phyloP scores from a whole-genome alignment of 1,139 yeast genomes.

The Yamadazyma mexicana region DNA sequence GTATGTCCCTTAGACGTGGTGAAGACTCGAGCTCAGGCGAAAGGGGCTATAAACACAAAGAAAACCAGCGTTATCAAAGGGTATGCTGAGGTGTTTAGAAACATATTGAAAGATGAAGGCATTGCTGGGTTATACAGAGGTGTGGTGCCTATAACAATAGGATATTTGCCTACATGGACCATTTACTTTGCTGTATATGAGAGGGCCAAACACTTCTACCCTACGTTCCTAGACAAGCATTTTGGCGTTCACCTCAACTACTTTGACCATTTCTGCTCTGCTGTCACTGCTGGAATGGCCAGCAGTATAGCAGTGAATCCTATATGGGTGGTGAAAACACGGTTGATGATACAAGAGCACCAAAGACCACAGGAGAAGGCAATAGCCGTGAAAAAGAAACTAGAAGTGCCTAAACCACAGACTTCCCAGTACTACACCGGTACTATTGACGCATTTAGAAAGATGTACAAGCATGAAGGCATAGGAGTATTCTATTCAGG shows the following conservation, averaged over 20 bases:
- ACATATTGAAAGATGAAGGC: conserved; percentile 77
- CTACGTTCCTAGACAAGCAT: conserved; percentile 24
- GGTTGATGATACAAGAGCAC: conserved; percentile 85
- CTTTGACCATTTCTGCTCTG: conserved; percentile 69
- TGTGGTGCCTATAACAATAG: conserved; percentile 83
- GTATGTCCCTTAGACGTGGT: conserved; percentile 51
- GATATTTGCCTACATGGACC: conserved; percentile 97
- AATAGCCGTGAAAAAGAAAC: conserved; percentile 18
- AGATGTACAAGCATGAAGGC: conserved; percentile 83
- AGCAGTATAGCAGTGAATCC: conserved; percentile 92
- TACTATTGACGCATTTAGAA: conserved; percentile 77
- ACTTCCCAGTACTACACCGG: conserved; percentile 55
- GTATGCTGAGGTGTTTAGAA: conserved; percentile 56
- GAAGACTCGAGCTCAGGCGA: conserved; percentile 48
- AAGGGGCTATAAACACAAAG: conserved; percentile 25
- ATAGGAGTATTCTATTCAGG: conserved; percentile 85
- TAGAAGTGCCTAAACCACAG: no score
- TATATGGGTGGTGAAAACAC: conserved; percentile 94
- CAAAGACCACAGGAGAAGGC: conserved; percentile 23
- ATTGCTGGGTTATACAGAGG: conserved; percentile 85
- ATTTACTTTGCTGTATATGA: conserved; percentile 92
- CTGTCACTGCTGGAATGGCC: conserved; percentile 85
- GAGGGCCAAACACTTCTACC: conserved; percentile 55
- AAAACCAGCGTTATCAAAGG: conserved; percentile 49
- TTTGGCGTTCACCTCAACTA: conserved; percentile 46